Conservation (phyloP, 164 flowering plant genomes). For the Annona cherimola region DNA sequence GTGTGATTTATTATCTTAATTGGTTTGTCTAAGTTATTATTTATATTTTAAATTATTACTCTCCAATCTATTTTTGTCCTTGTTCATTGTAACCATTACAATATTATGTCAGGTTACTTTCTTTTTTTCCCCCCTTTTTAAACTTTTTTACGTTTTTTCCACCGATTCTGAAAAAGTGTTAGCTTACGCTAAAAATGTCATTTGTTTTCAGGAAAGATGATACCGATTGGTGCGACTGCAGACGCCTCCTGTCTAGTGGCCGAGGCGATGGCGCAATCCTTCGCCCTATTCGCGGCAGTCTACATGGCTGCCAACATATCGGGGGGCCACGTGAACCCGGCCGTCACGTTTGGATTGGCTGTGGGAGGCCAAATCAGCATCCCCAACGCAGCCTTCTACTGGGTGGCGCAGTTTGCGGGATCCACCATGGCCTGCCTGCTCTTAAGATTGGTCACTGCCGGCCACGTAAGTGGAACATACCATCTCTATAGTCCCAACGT, state of each 20-base stretch:
- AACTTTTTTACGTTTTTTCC: too few species aligned
- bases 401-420: constrained; percentile 65
- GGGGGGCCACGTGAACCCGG: constrained; percentile 87
- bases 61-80: too few species aligned
- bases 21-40: too few species aligned
- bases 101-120: too few species aligned
- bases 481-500: background rate
- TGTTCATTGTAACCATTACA: too few species aligned
- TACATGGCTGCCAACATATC: constrained; percentile 50
- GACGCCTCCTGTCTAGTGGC: constrained; percentile 30
- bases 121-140: too few species aligned
- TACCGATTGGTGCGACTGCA: constrained; percentile 20
- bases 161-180: too few species aligned
- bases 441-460: constrained; percentile 37
- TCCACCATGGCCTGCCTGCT: constrained; percentile 65
- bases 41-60: too few species aligned
- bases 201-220: constrained; percentile 38
- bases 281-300: constrained; percentile 50
- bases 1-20: too few species aligned
- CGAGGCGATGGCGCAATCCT: constrained; percentile 56
- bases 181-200: too few species aligned
- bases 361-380: constrained; percentile 66
- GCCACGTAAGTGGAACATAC: constrained; percentile 34
- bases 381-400: constrained; percentile 61
- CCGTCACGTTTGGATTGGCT: constrained; percentile 76